phyloP scores from a whole-genome alignment of 768 basidiomycete genomes.

The Artomyces pyxidatus region DNA sequence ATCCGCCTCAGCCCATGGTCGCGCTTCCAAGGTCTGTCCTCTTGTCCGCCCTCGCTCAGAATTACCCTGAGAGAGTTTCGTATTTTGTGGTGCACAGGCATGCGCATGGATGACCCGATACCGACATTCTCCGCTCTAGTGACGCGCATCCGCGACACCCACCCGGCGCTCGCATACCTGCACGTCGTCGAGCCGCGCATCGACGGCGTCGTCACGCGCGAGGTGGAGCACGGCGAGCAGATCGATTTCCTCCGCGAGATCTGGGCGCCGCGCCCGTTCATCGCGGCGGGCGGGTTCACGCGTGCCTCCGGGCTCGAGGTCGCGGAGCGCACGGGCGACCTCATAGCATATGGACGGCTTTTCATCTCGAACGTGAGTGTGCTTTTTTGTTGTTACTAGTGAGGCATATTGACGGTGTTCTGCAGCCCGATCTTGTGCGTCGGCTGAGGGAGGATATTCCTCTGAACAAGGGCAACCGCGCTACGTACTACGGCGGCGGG shows the following conservation, averaged over 20 bases:
- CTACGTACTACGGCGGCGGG: too few relatives aligned
- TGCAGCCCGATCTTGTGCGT: too few relatives aligned
- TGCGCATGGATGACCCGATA: constrained; percentile 39
- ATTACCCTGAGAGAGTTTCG: background rate
- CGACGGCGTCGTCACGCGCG: too few relatives aligned
- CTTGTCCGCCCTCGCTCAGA: too few relatives aligned
- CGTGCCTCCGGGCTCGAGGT: background rate
- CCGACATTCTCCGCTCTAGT: constrained; percentile 48
- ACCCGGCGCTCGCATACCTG: too few relatives aligned
- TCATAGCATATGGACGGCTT: background rate
- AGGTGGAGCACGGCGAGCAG: constrained; percentile 8
- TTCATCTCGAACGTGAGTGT: background rate
- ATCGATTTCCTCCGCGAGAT: background rate
- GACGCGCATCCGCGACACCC: constrained; percentile 25
- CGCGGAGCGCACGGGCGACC: background rate
- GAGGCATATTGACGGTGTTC: too few relatives aligned
- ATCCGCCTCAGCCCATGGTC: too few relatives aligned
- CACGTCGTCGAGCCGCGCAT: constrained; percentile 32
- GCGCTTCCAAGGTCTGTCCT: too few relatives aligned
- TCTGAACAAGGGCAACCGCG: too few relatives aligned
- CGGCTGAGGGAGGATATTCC: too few relatives aligned
- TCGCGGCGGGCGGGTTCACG: background rate
- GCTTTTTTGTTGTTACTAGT: background rate
- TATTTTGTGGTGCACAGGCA: constrained; percentile 30
- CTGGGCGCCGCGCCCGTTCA: background rate